Percentiles rank a stretch among this genome's conserved stretches.
Conservation (phyloP, 169 alveolate genomes). For the Plasmodium sp. region DNA sequence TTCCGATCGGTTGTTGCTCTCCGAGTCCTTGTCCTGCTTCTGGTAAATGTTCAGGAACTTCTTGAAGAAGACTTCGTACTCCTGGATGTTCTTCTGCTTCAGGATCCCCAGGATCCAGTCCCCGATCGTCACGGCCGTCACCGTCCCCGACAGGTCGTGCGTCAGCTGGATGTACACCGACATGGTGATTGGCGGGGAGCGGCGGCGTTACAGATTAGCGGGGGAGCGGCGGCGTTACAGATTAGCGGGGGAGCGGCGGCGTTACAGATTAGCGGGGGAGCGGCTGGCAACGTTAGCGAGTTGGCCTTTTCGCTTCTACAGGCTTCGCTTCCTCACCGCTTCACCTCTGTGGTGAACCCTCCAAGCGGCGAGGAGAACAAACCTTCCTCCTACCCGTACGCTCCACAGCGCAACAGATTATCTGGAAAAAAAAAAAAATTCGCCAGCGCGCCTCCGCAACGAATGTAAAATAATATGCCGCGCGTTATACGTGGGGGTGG, state of each 20-base stretch:
- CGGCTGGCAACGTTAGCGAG: neutral
- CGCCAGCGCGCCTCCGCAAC: neutral
- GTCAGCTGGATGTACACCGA: conserved; percentile 83
- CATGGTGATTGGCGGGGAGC: conserved; percentile 58
- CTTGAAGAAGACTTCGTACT: conserved; percentile 78
- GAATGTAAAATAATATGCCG: neutral
- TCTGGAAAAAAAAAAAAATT: neutral
- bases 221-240: no score
- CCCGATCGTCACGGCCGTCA: conserved; percentile 84
- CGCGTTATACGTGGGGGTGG: neutral
- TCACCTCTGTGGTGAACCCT: no score
- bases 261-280: no score
- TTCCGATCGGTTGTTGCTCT: conserved; percentile 80
- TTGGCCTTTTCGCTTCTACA: neutral
- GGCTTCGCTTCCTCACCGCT: neutral
- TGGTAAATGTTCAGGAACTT: conserved; percentile 81
- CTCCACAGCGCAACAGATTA: neutral
- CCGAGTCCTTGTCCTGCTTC: conserved; percentile 82
- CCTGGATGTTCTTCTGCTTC: conserved; percentile 77
- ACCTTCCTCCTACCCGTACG: neutral
- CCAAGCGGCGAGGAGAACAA: neutral
- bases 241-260: no score
- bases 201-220: no score
- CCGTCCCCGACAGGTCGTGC: conserved; percentile 84
- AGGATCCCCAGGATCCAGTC: conserved; percentile 83